phyloP scores from a whole-genome alignment of 1,139 yeast genomes.

The Kurtzmaniella quercitrusa region DNA sequence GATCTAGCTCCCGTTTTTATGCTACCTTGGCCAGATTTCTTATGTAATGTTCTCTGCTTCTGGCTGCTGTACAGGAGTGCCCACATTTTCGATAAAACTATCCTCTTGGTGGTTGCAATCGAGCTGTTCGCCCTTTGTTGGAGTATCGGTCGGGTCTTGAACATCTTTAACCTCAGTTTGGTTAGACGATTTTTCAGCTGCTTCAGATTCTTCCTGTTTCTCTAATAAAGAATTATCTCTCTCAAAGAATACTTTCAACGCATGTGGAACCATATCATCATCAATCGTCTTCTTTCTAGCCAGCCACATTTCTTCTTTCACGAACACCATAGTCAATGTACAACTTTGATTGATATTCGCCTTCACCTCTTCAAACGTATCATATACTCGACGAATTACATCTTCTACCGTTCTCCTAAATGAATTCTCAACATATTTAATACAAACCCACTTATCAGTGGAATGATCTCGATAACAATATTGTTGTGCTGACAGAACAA shows the following conservation, averaged over 20 bases:
- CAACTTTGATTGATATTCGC: not conserved
- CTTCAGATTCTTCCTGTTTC: not conserved
- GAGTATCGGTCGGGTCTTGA: not conserved
- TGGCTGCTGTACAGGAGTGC: not conserved
- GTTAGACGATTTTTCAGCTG: not conserved
- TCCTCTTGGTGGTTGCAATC: not conserved
- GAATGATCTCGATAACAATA: constrained; percentile 13
- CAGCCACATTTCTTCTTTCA: constrained; percentile 3
- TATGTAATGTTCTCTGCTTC: not conserved
- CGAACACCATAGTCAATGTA: constrained; percentile 2
- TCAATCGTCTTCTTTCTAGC: not conserved
- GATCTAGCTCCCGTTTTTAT: too few relatives aligned
- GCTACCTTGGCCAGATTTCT: too few relatives aligned
- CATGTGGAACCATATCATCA: constrained; percentile 3
- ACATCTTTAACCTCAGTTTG: not conserved
- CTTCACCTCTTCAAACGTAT: constrained; percentile 3
- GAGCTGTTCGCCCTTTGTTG: not conserved
- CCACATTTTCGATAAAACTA: not conserved
- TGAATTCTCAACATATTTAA: constrained; percentile 1
- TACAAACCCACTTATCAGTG: constrained; percentile 4
- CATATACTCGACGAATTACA: constrained; percentile 2
- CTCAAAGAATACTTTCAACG: constrained; percentile 5
- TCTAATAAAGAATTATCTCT: constrained; percentile 4
- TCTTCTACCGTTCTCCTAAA: constrained; percentile 1
- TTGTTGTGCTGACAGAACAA: constrained; percentile 26